Evolutionary conservation across 2,329 filamentous ascomycete species (phyloP), one percentile per base, ranked within the genome.

Genomic region (Calycina herbarum): DNA sequence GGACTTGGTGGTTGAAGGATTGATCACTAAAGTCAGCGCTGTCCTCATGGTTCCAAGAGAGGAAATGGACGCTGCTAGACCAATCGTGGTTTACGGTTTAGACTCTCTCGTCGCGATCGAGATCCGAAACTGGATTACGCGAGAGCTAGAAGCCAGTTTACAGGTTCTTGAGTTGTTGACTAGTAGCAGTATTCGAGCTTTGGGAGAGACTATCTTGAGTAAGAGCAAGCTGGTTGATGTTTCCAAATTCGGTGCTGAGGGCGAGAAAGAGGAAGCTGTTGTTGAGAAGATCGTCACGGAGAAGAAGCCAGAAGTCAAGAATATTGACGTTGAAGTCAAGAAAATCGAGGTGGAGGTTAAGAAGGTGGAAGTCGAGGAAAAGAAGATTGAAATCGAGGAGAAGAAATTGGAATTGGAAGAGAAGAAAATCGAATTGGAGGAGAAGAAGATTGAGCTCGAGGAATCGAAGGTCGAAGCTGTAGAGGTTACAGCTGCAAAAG

Each of bases 21-120:
- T 71, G 20, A 76, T 83, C 2, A 75, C 77, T 60, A 84, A 83
- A 73, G 75, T 84, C 1, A 77, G 81, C 0, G 75, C 77, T 0
- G 77, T 83, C 6, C 78, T 85, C 64, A 81, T 82, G 77, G 78
- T 83, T 66, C 79, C 79, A 35, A 64, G 75, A 1, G 79, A 82
- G 51, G 82, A 83, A 59, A 77, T 84, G 66, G 82, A 83, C 68
- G 70, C 77, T 11, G 73, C 77, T 58, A 78, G 76, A 4, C 64
- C 68, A 0, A 68, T 72, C 58, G 64, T 66, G 6, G 64, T 64
- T 11, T 71, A 72, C 56, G 75, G 78, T 80, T 2, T 79, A 2
- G 71, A 73, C 51, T 67, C 63, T 1, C 54, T 73, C 1, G 69
- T 73, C 1, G 71, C 71, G 8, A 69, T 73, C 35, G 71, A 73